Evolutionary conservation across 768 basidiomycete genomes (phyloP).

Genomic region (Lanmaoa pseudosensibilis): DNA sequence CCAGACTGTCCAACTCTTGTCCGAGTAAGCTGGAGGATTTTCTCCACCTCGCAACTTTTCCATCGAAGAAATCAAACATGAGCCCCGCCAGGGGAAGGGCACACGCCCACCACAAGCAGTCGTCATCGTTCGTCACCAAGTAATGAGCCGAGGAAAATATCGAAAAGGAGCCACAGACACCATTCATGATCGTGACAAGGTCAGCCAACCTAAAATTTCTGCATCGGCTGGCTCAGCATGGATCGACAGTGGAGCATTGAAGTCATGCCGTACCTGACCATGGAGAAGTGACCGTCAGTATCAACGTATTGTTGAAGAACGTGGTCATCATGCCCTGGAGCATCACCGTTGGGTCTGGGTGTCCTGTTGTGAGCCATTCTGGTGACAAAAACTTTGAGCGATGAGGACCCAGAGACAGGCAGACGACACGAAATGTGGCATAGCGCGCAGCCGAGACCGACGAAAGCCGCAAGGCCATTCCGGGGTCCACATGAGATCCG

Average conservation of each 20-base stretch:
- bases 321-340: slow-evolving; percentile 18
- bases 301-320: slow-evolving; percentile 82
- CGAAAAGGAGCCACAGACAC: slow-evolving; percentile 95
- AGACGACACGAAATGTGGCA: slow-evolving; percentile 33
- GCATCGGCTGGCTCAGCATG: slow-evolving; percentile 16
- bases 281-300: slow-evolving; percentile 93
- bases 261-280: slow-evolving; percentile 71
- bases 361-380: slow-evolving; percentile 34
- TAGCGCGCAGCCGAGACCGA: slow-evolving; percentile 6
- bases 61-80: slow-evolving; percentile 97
- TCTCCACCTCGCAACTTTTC: slow-evolving; percentile 97
- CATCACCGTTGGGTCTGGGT: slow-evolving; percentile 21
- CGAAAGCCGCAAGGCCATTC: not conserved
- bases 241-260: slow-evolving; percentile 12
- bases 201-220: slow-evolving; percentile 99
- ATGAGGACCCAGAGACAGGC: slow-evolving; percentile 9
- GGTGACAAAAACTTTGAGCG: not conserved
- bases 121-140: slow-evolving; percentile 74
- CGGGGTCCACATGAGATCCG: slow-evolving; percentile 15
- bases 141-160: slow-evolving; percentile 92
- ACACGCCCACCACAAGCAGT: slow-evolving; percentile 85
- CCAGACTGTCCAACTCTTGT: slow-evolving; percentile 95
- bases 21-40: slow-evolving; percentile 94
- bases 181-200: slow-evolving; percentile 98
- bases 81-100: slow-evolving; percentile 88